Conservation (phyloP, 352 stramenopile species). For the Phytophthora fragariaefolia region DNA sequence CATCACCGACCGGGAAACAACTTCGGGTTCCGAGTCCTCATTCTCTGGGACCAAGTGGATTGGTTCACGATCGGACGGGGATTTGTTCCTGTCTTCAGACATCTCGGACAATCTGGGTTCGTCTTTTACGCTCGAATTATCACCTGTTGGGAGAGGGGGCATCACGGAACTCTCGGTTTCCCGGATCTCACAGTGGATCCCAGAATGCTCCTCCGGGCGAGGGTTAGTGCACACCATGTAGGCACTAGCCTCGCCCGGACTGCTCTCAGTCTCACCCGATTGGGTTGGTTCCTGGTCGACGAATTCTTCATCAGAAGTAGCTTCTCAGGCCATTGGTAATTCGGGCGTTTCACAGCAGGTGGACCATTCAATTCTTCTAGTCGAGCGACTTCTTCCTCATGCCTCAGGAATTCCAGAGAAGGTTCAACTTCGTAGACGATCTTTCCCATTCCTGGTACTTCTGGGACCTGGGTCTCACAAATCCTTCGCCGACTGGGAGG, state of each 20-base stretch:
- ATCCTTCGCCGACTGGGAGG: not conserved
- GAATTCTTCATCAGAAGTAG: not conserved
- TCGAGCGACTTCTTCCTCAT: not conserved
- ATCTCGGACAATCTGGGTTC: not conserved
- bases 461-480: not conserved
- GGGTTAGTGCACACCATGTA: not conserved
- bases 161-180: not conserved
- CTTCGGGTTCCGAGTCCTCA: not conserved
- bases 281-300: not conserved
- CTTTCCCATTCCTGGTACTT: constrained; percentile 5
- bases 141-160: not conserved
- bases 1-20: too few relatives aligned
- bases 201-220: not conserved
- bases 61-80: not conserved
- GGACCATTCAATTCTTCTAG: not conserved
- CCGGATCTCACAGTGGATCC: not conserved
- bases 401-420: not conserved
- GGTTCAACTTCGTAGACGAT: constrained; percentile 4
- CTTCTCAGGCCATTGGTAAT: not conserved
- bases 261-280: not conserved
- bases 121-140: not conserved
- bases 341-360: not conserved
- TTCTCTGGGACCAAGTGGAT: not conserved
- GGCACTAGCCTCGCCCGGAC: too few relatives aligned
- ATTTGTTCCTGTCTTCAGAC: too few relatives aligned